These are phyloP conservation scores for Picea glauca DNA, from an alignment of 75 land plant species.

Conservation along the genomic window DNA sequence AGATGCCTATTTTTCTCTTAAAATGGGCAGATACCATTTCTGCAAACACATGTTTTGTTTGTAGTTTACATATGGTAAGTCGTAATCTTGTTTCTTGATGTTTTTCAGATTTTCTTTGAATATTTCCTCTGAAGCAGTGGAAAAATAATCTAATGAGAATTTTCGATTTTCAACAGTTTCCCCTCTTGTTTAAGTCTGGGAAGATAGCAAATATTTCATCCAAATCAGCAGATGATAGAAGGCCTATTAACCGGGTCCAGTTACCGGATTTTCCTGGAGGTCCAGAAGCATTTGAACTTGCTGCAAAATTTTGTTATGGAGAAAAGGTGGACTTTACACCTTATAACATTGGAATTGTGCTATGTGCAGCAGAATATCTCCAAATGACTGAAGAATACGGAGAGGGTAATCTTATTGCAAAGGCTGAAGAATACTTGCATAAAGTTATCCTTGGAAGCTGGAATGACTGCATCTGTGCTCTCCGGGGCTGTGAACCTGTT, in stretches of 20 bases:
- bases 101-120: too few species aligned
- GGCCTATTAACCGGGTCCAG: conserved; percentile 18
- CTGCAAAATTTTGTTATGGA: conserved; percentile 49
- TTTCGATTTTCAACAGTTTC: conserved; percentile 25
- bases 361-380: conserved; percentile 45
- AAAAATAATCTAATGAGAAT: neutral
- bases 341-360: conserved; percentile 31
- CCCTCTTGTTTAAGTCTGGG: conserved; percentile 34
- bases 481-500: conserved; percentile 25
- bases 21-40: too few species aligned
- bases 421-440: conserved; percentile 25
- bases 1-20: too few species aligned
- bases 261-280: conserved; percentile 45
- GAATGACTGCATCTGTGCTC: conserved; percentile 39
- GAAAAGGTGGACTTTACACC: conserved; percentile 43
- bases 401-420: conserved; percentile 32
- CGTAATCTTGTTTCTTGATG: too few species aligned
- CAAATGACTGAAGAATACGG: conserved; percentile 59
- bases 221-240: conserved; percentile 22
- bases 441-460: conserved; percentile 31
- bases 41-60: too few species aligned
- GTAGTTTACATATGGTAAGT: too few species aligned
- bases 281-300: conserved; percentile 41
- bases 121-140: too few species aligned
- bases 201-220: conserved; percentile 22